Base-by-base conservation (phyloP, 306 rosid species). In the Arachis stenosperma region DNA sequence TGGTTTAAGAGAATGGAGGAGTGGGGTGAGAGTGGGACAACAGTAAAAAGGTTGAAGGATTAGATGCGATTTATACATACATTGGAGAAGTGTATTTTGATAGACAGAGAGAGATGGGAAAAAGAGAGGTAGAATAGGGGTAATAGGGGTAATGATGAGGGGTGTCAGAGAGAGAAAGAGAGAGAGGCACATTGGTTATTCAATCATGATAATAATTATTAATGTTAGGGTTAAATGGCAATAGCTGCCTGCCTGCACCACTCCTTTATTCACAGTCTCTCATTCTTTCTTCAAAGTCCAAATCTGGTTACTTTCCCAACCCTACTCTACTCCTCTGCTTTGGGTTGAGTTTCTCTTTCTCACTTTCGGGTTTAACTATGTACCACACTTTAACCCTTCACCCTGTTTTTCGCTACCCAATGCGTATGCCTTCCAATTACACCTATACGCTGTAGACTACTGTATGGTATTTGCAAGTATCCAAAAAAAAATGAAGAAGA, bases 131-230 rank as follows among this genome's bases (percentile, higher is more conserved):
- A 61, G 39, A 43, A 67, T 63, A 69, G 57, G 57, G 81, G 78
- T 59, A 69, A 44, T 75, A 82, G 92, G 83, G 85, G 50, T 86
- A 93, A 90, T 86, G 87, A 90, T 89, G 88, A 84, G 84, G 55
- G 60, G 74, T 83, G 90, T 75, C 90, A 88, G 90, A 33, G 4
- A 78, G 69, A 22, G 56, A 57, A 78, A 79, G 89, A 88, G 90
- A 33, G 4, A 78, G 69, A 22, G 56, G 60, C 80, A 79, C 67
- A 79, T 81, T 89, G 90, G 84, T 85, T 33, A 33, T 33, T 83
- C 81, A 82, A 89, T 84, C 75, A 89, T 89, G 81, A 68, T 75
- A 52, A 17, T 33, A 33, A 33, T 33, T 33, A 33, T 33, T 33
- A 22, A 22, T 22, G 37, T 33, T 33, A 33, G 37, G 37, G 53